These are phyloP conservation scores for Celoporthe dispersa DNA, from an alignment of 2,329 filamentous ascomycete species.

Conservation along the genomic window DNA sequence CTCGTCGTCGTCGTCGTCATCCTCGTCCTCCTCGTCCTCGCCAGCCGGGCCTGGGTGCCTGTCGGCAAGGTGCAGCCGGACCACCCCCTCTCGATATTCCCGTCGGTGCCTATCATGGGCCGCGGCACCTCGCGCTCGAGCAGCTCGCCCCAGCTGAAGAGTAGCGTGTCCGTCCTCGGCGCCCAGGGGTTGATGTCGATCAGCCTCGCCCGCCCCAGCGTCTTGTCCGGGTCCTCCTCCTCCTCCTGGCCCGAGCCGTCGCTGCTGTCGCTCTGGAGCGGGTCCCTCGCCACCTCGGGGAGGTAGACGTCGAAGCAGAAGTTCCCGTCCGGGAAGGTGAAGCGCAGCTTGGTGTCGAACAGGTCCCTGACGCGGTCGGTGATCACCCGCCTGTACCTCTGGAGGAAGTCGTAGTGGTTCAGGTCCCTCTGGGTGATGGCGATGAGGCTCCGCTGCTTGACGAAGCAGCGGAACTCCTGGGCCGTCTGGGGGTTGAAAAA, in stretches of 20 bases:
- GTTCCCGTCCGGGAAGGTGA: constrained; percentile 80
- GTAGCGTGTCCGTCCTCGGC: constrained; percentile 80
- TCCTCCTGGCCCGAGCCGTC: constrained; percentile 50
- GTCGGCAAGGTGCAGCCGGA: constrained; percentile 31
- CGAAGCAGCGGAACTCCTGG: constrained; percentile 94
- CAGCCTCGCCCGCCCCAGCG: constrained; percentile 77
- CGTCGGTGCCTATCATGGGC: constrained; percentile 56
- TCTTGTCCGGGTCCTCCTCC: constrained; percentile 45
- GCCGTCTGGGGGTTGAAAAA: constrained; percentile 88
- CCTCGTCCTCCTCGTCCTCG: constrained; percentile 44
- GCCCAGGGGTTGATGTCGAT: constrained; percentile 98
- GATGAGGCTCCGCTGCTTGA: constrained; percentile 78
- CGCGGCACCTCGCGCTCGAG: constrained; percentile 69
- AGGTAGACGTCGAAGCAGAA: constrained; percentile 95
- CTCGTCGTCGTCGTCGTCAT: constrained; percentile 51
- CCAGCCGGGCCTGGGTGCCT: constrained; percentile 36
- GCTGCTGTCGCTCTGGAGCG: constrained; percentile 42
- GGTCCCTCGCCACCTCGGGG: constrained; percentile 56
- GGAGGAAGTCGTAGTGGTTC: constrained; percentile 86
- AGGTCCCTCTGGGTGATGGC: constrained; percentile 87
- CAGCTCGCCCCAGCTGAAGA: constrained; percentile 91
- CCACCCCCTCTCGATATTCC: constrained; percentile 32
- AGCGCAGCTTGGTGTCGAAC: constrained; percentile 73
- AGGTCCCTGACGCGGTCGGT: constrained; percentile 73
- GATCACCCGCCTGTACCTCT: constrained; percentile 65